Evolutionary conservation across 2,329 filamentous ascomycete species (phyloP).

Genomic region (Fusarium sororula): DNA sequence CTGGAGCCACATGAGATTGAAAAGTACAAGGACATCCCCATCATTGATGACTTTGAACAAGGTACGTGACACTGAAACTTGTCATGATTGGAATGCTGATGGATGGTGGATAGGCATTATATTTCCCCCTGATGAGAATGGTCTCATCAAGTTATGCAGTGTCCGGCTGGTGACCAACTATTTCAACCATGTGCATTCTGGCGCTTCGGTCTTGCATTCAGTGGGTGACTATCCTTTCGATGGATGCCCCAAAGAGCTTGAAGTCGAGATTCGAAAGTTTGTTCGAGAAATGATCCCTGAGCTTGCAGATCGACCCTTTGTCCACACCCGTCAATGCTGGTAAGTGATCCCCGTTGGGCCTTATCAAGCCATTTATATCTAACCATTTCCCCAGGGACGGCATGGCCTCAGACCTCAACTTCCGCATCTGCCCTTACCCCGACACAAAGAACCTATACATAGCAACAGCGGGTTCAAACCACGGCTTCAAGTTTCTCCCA

Average conservation of each 20-base stretch:
- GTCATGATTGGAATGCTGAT: background rate
- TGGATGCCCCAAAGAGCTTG: conserved; percentile 58
- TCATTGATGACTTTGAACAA: conserved; percentile 46
- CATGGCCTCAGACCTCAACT: conserved; percentile 44
- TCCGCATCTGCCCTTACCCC: conserved; percentile 36
- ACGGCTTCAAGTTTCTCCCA: conserved; percentile 63
- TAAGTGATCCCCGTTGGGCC: no score
- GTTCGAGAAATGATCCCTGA: conserved; percentile 49
- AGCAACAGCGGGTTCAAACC: conserved; percentile 62
- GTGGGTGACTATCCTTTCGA: conserved; percentile 36
- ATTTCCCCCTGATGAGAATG: conserved; percentile 60
- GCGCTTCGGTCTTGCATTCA: conserved; percentile 31
- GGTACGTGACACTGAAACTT: background rate
- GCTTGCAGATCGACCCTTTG: conserved; percentile 57
- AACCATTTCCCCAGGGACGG: conserved; percentile 39
- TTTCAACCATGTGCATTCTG: conserved; percentile 44
- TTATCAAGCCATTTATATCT: background rate
- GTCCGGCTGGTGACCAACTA: conserved; percentile 63
- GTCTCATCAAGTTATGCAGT: conserved; percentile 62
- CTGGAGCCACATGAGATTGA: conserved; percentile 67
- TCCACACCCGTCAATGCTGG: conserved; percentile 50
- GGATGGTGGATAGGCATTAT: conserved; percentile 54
- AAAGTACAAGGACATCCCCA: conserved; percentile 54
- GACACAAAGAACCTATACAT: conserved; percentile 52
- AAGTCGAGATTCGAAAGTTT: conserved; percentile 61